These are phyloP conservation scores for Malus hybrid DNA, from an alignment of 331 rosid species.

Conservation along the genomic window DNA sequence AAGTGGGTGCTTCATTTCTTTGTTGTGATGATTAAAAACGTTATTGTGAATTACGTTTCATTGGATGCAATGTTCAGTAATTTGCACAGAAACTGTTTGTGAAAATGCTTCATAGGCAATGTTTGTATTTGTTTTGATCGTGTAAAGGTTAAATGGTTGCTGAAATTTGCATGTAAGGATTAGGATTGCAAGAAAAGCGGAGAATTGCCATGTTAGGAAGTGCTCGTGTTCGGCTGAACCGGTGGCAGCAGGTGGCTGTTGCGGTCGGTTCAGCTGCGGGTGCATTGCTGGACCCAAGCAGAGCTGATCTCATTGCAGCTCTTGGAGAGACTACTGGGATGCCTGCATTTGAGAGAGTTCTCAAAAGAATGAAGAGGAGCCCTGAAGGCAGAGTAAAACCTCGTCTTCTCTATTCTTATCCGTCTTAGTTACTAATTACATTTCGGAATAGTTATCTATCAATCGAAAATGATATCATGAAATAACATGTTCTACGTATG, in stretches of 20 bases:
- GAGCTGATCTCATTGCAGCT: conserved; percentile 94
- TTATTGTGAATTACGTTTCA: not conserved
- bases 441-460: not conserved
- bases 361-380: conserved; percentile 62
- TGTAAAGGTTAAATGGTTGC: not conserved
- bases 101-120: not conserved
- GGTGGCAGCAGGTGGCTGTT: conserved; percentile 90
- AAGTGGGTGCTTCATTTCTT: not conserved
- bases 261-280: conserved; percentile 86
- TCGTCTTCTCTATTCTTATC: not conserved
- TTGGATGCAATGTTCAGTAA: not conserved
- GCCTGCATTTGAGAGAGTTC: conserved; percentile 82
- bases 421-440: not conserved
- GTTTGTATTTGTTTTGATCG: not conserved
- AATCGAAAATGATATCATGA: not conserved
- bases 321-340: conserved; percentile 93
- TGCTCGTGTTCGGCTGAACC: conserved; percentile 45
- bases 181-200: conserved; percentile 5
- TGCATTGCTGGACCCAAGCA: conserved; percentile 78
- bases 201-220: conserved; percentile 42
- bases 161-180: not conserved
- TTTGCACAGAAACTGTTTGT: not conserved
- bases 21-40: not conserved
- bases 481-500: not conserved
- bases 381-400: conserved; percentile 60